Conservation (phyloP, 1,139 yeast species). For the Geotrichum carabidarum region DNA sequence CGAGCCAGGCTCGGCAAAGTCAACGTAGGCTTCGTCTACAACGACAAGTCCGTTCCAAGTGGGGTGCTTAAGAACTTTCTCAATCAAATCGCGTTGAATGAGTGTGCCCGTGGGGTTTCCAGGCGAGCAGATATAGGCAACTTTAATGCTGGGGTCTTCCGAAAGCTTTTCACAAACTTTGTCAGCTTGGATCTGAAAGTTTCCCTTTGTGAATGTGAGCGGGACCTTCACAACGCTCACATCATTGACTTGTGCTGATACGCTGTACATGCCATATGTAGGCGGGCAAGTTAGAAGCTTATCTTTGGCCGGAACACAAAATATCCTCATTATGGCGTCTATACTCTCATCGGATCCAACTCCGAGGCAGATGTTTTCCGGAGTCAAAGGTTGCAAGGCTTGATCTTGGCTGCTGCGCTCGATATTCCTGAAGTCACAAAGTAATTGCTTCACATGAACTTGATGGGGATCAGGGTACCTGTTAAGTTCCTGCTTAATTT, state of each 20-base stretch:
- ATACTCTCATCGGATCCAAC: constrained; percentile 97
- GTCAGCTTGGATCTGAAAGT: constrained; percentile 62
- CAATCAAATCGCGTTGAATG: constrained; percentile 47
- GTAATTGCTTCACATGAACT: constrained; percentile 62
- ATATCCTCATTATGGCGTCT: constrained; percentile 79
- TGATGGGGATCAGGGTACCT: constrained; percentile 98
- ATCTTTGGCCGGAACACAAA: constrained; percentile 76
- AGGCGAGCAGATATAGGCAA: constrained; percentile 90
- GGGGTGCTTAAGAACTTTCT: constrained; percentile 48
- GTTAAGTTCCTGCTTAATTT: constrained; percentile 52
- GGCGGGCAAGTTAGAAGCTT: constrained; percentile 88
- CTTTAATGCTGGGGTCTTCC: constrained; percentile 57
- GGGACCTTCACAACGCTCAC: constrained; percentile 73
- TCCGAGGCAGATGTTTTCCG: constrained; percentile 80
- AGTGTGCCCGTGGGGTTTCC: constrained; percentile 90
- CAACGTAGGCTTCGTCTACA: constrained; percentile 93
- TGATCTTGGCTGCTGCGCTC: constrained; percentile 34
- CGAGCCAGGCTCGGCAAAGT: constrained; percentile 63
- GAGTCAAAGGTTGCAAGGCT: constrained; percentile 39
- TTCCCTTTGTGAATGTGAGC: constrained; percentile 42
- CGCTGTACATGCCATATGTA: constrained; percentile 94
- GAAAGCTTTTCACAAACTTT: constrained; percentile 50
- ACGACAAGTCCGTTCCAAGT: constrained; percentile 76
- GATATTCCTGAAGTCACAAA: constrained; percentile 64
- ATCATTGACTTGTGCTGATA: constrained; percentile 86